Evolutionary conservation across 129 eudicot genomes (phyloP).

Genomic region (Artemisia argyi): DNA sequence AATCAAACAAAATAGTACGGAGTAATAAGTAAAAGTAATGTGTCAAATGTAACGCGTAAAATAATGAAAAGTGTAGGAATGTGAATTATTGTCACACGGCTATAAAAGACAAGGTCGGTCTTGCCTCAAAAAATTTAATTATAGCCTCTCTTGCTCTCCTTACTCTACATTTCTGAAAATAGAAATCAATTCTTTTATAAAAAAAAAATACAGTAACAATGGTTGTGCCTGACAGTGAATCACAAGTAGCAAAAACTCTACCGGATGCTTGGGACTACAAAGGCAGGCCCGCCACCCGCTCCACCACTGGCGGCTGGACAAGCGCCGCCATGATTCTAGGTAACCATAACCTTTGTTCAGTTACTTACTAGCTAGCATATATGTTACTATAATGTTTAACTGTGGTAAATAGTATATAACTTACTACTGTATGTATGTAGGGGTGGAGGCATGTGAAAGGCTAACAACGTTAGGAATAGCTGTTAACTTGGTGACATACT

Average conservation of each 20-base stretch:
- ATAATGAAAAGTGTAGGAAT: not conserved
- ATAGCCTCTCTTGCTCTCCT: not conserved
- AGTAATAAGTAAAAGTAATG: too few species aligned
- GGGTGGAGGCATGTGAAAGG: slow-evolving; percentile 86
- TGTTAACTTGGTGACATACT: slow-evolving; percentile 80
- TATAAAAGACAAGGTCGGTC: slow-evolving; percentile 35
- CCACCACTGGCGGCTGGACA: slow-evolving; percentile 92
- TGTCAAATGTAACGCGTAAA: too few species aligned
- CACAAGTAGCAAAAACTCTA: slow-evolving; percentile 49
- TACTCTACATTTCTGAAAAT: not conserved
- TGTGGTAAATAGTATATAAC: too few species aligned
- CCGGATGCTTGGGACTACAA: slow-evolving; percentile 90
- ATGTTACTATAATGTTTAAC: not conserved
- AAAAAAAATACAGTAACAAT: slow-evolving; percentile 15
- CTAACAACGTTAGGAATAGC: slow-evolving; percentile 89
- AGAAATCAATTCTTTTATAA: not conserved
- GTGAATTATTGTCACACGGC: slow-evolving; percentile 19
- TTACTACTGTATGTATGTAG: slow-evolving; percentile 24
- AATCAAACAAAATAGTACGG: too few species aligned
- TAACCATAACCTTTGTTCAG: slow-evolving; percentile 1
- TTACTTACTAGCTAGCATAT: not conserved
- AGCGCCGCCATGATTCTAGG: slow-evolving; percentile 93
- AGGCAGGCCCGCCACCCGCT: slow-evolving; percentile 59
- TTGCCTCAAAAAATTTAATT: slow-evolving; percentile 11
- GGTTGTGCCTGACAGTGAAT: slow-evolving; percentile 44